phyloP scores from a whole-genome alignment of 345 rosid species.

The Crucihimalaya himalaica region DNA sequence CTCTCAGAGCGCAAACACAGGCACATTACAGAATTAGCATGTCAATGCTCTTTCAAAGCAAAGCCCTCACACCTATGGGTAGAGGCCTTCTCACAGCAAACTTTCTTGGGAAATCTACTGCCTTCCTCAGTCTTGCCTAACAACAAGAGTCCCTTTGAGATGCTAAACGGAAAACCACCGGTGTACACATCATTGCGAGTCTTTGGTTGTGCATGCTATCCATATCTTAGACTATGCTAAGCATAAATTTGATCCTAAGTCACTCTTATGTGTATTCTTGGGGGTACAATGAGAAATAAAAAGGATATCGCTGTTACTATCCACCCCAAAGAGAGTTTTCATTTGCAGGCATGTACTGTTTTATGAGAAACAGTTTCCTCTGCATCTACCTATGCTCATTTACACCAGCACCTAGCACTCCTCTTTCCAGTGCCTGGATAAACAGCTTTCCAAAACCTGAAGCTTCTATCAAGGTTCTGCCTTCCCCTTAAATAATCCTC shows the following conservation, averaged over 20 bases:
- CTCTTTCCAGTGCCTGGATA: too few relatives aligned
- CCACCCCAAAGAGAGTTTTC: not conserved
- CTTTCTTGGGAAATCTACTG: not conserved
- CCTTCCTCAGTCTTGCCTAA: not conserved
- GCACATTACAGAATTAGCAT: not conserved
- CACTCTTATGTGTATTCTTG: not conserved
- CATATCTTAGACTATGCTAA: not conserved
- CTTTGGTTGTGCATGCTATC: not conserved
- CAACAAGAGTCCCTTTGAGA: not conserved
- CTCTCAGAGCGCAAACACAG: too few relatives aligned
- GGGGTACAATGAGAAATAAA: not conserved
- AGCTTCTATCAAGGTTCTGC: too few relatives aligned
- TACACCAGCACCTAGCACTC: too few relatives aligned
- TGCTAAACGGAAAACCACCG: not conserved
- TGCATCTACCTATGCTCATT: too few relatives aligned
- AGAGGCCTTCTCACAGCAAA: not conserved
- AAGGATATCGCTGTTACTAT: not conserved
- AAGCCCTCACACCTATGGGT: not conserved
- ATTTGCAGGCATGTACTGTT: not conserved
- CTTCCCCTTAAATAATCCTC: too few relatives aligned
- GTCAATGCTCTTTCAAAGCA: not conserved
- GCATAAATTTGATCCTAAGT: not conserved
- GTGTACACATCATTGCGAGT: not conserved
- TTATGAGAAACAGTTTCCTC: not conserved
- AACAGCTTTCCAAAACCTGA: too few relatives aligned